Evolutionary conservation across 306 rosid species (phyloP).

Genomic region (Dalbergia cultrata): DNA sequence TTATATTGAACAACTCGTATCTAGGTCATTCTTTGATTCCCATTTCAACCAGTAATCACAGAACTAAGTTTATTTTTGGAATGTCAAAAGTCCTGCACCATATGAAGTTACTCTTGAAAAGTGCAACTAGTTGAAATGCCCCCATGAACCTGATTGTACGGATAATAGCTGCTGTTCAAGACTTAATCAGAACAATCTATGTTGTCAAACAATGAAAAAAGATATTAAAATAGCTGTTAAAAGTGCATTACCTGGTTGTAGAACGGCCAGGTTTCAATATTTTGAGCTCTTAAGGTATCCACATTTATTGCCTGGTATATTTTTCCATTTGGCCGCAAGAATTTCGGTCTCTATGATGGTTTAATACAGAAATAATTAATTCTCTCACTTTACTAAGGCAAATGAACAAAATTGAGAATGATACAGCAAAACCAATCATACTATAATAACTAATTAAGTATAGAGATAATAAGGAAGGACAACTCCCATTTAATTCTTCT

Average conservation of each 20-base stretch:
- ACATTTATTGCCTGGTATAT: constrained; percentile 82
- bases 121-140: not conserved
- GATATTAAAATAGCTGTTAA: not conserved
- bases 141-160: not conserved
- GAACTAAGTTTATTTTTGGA: not conserved
- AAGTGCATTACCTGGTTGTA: constrained; percentile 75
- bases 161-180: not conserved
- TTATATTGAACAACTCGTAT: constrained; percentile 13
- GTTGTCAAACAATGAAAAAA: not conserved
- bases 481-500: no score
- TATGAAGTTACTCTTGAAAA: constrained; percentile 5
- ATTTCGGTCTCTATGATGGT: constrained; percentile 71
- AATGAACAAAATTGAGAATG: no score
- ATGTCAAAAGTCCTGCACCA: constrained; percentile 6
- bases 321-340: constrained; percentile 74
- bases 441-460: no score
- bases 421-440: no score
- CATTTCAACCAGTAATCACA: constrained; percentile 13
- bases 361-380: constrained; percentile 3
- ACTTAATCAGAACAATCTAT: not conserved
- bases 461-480: no score
- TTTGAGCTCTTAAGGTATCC: constrained; percentile 87
- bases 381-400: constrained; percentile 19
- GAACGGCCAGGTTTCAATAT: constrained; percentile 92
- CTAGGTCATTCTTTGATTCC: constrained; percentile 31